Evolutionary conservation across 441 rosid species (phyloP), one percentile per base, ranked within the genome.

Genomic region (Macaranga tanarius): DNA sequence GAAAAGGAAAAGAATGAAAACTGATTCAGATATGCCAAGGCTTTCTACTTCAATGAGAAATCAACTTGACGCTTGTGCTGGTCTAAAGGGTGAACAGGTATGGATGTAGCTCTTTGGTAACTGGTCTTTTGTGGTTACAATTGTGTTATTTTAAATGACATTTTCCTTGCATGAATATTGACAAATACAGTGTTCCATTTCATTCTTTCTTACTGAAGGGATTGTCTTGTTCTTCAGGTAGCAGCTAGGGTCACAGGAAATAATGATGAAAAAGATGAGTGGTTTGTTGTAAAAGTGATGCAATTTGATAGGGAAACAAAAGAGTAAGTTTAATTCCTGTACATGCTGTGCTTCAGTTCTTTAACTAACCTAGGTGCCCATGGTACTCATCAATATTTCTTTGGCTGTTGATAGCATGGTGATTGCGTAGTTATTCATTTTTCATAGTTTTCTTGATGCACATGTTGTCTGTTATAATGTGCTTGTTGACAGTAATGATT

Each of bases 281-380:
- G 99, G 99, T 82, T 87, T 77, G 86, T 95, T 57, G 96, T 90
- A n/a, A 95, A 95, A 87, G 98, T 95, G 38, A 91, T 87, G 54
- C 92, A 90, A 73, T 92, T 95, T 76, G 97, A 95, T 54, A 85
- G 89, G 73, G 97, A 95, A 76, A 88, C 91, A n/a, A 90, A 83
- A 85, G 98, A 90, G 99, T 95, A 85, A 88, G 97, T 76, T 65
- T 50, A 25, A 55, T 55, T 75, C 72, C 8, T 74, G n/a, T 45
- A 31, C 44, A 65, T 65, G 55, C 50, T 69, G 54, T 54, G 28
- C 66, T 70, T 60, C 26, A 60, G 65, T 7, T 55, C 34, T 19
- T 38, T 34, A 28, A 6, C 44, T 65, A 10, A 31, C 38, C 51
- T 4, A 10, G 57, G 23, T 63, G 62, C 4, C 47, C 16, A 19